Evolutionary conservation across 495 filamentous ascomycete species (phyloP).

Genomic region (Thozetella sp.): DNA sequence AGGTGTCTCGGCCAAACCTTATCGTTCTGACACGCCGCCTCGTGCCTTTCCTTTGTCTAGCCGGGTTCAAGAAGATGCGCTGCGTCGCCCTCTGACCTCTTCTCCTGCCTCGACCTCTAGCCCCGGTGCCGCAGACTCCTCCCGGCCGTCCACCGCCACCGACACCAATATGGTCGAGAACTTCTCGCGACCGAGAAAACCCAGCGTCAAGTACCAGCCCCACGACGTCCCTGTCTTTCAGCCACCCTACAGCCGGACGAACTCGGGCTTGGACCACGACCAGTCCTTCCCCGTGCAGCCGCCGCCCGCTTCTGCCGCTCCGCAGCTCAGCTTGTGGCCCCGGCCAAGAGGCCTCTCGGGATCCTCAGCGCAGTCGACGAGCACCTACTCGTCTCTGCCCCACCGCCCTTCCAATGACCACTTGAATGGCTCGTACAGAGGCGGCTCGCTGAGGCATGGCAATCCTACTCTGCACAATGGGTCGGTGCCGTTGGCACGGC

Average conservation of each 20-base stretch:
- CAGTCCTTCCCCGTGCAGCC: conserved; percentile 1
- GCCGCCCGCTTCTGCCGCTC: neutral
- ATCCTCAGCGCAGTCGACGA: conserved; percentile 47
- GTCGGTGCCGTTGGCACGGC: conserved; percentile 8
- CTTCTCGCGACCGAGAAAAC: conserved; percentile 52
- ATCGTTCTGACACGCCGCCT: conserved; percentile 20
- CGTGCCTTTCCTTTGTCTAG: conserved; percentile 21
- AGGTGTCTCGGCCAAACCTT: conserved; percentile 32
- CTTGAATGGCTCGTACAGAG: conserved; percentile 13
- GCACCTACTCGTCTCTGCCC: conserved; percentile 38
- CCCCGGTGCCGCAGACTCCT: conserved; percentile 16
- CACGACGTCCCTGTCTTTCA: conserved; percentile 32
- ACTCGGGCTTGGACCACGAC: conserved; percentile 27
- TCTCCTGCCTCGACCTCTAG: conserved; percentile 20
- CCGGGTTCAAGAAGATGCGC: conserved; percentile 25
- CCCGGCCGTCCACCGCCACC: conserved; percentile 16
- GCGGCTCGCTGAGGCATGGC: conserved; percentile 17
- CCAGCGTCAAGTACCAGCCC: conserved; percentile 42
- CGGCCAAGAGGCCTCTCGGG: conserved; percentile 40
- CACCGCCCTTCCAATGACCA: conserved; percentile 32
- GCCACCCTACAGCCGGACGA: conserved; percentile 26
- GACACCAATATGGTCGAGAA: conserved; percentile 41
- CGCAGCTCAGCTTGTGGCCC: conserved; percentile 26
- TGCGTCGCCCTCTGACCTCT: conserved; percentile 11
- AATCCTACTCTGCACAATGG: conserved; percentile 19